Percentiles rank a stretch among this genome's conserved stretches.
Conservation (phyloP, 2,329 filamentous ascomycete genomes). For the Stagonosporopsis rhizophila region DNA sequence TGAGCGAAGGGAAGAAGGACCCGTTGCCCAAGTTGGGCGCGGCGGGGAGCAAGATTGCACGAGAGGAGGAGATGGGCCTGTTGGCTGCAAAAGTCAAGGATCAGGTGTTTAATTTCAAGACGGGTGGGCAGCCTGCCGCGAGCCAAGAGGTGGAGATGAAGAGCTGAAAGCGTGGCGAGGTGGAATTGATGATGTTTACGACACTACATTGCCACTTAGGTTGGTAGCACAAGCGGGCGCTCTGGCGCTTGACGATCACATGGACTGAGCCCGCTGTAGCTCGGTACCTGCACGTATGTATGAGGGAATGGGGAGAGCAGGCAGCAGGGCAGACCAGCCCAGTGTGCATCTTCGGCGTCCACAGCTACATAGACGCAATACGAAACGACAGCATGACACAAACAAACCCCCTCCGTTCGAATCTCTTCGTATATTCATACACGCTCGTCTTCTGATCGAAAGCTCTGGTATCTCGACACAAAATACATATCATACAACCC, state of each 20-base stretch:
- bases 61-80: constrained; percentile 68
- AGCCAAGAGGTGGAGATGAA: constrained; percentile 43
- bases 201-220: background rate
- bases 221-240: constrained; percentile 1
- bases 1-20: constrained; percentile 35
- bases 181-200: constrained; percentile 4
- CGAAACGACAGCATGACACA: too few relatives aligned
- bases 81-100: constrained; percentile 69
- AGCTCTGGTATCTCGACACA: too few relatives aligned
- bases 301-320: background rate
- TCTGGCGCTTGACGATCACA: background rate
- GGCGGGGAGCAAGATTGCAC: constrained; percentile 67
- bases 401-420: too few relatives aligned
- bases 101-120: constrained; percentile 59
- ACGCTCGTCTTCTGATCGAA: background rate
- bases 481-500: too few relatives aligned
- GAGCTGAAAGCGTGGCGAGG: too few relatives aligned
- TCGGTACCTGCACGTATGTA: too few relatives aligned
- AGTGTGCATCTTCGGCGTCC: background rate
- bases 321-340: background rate
- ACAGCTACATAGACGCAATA: background rate
- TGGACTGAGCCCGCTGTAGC: too few relatives aligned
- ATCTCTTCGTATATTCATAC: background rate
- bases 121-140: constrained; percentile 10
- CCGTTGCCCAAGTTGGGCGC: constrained; percentile 67